phyloP scores from a whole-genome alignment of 2,329 filamentous ascomycete genomes.

The Dothideomycetes sp. region DNA sequence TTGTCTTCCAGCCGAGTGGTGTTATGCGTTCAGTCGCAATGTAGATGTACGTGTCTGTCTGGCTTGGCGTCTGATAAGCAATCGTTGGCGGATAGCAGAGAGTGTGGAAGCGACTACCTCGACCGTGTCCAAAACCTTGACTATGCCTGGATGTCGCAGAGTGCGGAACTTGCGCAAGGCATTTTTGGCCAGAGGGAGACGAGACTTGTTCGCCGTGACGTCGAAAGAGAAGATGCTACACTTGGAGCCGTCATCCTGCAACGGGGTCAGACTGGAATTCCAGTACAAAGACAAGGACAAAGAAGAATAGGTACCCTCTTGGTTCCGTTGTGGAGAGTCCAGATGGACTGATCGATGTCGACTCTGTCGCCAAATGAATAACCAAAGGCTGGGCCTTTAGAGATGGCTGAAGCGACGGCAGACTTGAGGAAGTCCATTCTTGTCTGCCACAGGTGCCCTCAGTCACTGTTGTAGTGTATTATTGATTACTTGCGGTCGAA shows the following conservation, averaged over 20 bases:
- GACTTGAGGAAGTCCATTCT: constrained; percentile 96
- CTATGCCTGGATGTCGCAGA: constrained; percentile 83
- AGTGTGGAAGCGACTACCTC: constrained; percentile 51
- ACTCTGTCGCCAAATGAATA: constrained; percentile 90
- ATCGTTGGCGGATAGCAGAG: constrained; percentile 7
- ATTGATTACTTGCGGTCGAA: too few species aligned
- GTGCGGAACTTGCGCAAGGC: constrained; percentile 89
- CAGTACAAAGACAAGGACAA: background rate
- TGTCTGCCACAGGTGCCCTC: too few species aligned
- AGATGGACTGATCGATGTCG: constrained; percentile 87
- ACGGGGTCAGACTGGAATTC: background rate
- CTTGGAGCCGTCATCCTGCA: constrained; percentile 80
- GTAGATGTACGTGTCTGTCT: constrained; percentile 93
- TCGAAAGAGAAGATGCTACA: constrained; percentile 99
- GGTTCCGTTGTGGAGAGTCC: constrained; percentile 91
- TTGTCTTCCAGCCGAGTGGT: constrained; percentile 82
- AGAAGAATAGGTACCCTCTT: constrained; percentile 67
- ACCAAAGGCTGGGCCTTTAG: constrained; percentile 85
- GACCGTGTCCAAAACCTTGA: constrained; percentile 88
- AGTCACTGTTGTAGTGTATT: too few species aligned
- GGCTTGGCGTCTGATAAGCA: constrained; percentile 29
- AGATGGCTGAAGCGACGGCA: constrained; percentile 91
- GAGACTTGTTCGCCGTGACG: constrained; percentile 66
- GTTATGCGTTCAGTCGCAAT: constrained; percentile 87
- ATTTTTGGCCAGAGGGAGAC: constrained; percentile 81